phyloP scores from a whole-genome alignment of 805 yeast species.

The Vanderwaltozyma polyspora region DNA sequence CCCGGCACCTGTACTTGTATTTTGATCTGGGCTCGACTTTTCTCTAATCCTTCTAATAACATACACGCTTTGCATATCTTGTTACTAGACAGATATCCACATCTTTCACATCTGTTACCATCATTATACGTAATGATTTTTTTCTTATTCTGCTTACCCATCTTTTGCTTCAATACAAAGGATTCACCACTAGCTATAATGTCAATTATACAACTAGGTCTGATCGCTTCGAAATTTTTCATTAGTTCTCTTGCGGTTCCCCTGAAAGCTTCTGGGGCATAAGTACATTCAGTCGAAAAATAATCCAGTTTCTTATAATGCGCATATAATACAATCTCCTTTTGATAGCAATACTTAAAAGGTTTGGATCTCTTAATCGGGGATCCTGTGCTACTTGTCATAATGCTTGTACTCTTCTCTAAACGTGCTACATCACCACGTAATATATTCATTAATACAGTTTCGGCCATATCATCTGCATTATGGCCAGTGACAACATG shows the following conservation, averaged over 20 bases:
- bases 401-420: conserved; percentile 75
- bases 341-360: conserved; percentile 88
- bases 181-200: conserved; percentile 91
- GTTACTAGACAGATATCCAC: conserved; percentile 88
- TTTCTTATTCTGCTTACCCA: conserved; percentile 32
- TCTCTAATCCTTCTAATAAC: conserved; percentile 72
- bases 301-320: conserved; percentile 92
- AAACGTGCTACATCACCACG: conserved; percentile 94
- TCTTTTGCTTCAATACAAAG: conserved; percentile 51
- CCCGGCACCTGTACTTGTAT: conserved; percentile 43
- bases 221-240: conserved; percentile 77
- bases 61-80: conserved; percentile 88
- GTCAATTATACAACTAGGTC: conserved; percentile 91
- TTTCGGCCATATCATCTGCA: conserved; percentile 99
- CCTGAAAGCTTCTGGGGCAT: conserved; percentile 96
- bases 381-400: conserved; percentile 73
- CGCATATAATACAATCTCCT: conserved; percentile 94
- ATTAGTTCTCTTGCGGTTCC: conserved; percentile 92
- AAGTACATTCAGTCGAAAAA: conserved; percentile 93
- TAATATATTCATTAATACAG: conserved; percentile 85
- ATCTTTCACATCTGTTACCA: conserved; percentile 71
- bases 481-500: conserved; percentile 98
- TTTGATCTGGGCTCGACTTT: too few species aligned
- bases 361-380: conserved; percentile 93
- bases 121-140: conserved; percentile 32